These are phyloP conservation scores for Simplicillium aogashimaense DNA, from an alignment of 2,329 filamentous ascomycete species.

Conservation along the genomic window DNA sequence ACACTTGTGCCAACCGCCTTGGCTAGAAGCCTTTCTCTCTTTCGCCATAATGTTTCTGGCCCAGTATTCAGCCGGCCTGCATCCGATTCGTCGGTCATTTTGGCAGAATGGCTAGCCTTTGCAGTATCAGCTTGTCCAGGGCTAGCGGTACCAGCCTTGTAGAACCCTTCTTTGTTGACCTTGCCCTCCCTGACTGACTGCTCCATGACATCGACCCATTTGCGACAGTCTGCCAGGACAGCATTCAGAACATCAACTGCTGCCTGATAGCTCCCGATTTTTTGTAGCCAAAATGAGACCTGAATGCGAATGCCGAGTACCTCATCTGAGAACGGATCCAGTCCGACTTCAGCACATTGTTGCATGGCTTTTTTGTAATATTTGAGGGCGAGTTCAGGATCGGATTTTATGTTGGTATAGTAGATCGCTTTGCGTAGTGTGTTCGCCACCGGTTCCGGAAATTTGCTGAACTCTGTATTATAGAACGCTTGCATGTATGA, in stretches of 20 bases:
- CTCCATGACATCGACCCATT: conserved; percentile 49
- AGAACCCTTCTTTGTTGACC: conserved; percentile 27
- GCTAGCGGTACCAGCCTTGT: conserved; percentile 11
- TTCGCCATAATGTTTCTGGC: conserved; percentile 41
- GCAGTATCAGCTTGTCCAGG: neutral
- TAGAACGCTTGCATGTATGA: conserved; percentile 48
- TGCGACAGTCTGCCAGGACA: conserved; percentile 58
- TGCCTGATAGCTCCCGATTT: conserved; percentile 57
- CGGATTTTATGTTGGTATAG: conserved; percentile 68
- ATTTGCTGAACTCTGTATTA: conserved; percentile 42
- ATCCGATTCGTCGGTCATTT: neutral
- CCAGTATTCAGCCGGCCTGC: conserved; percentile 10
- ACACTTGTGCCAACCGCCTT: conserved; percentile 68
- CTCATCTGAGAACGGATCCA: conserved; percentile 88
- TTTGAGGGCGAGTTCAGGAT: conserved; percentile 68
- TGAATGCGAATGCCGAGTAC: conserved; percentile 83
- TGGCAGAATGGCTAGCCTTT: neutral
- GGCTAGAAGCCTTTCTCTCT: conserved; percentile 57
- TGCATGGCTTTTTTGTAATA: conserved; percentile 75
- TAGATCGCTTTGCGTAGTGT: conserved; percentile 78
- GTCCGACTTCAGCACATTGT: conserved; percentile 58
- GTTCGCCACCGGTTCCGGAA: conserved; percentile 62
- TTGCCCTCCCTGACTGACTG: conserved; percentile 36
- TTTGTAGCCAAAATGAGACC: conserved; percentile 70
- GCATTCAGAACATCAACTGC: conserved; percentile 71